These are phyloP conservation scores for Paracamarosporium sp. DNA, from an alignment of 2,329 filamentous ascomycete species.

Conservation along the genomic window DNA sequence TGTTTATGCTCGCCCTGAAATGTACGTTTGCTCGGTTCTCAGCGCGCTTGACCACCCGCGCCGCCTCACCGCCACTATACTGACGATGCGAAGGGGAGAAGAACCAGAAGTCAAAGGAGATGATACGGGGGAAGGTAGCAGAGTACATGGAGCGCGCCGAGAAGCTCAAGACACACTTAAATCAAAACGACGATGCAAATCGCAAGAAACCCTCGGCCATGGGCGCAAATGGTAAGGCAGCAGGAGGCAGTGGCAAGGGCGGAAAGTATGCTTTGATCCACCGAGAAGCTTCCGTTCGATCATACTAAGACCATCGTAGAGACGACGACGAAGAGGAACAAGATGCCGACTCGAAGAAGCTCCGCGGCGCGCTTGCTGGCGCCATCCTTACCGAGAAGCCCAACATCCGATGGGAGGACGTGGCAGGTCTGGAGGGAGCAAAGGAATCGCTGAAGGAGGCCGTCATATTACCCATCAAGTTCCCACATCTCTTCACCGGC, in stretches of 20 bases:
- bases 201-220: conserved; percentile 74
- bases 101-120: conserved; percentile 95
- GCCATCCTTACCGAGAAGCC: conserved; percentile 95
- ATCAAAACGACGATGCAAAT: conserved; percentile 71
- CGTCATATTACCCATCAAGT: conserved; percentile 97
- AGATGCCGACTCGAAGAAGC: conserved; percentile 94
- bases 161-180: conserved; percentile 92
- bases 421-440: conserved; percentile 89
- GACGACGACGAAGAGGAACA: conserved; percentile 70
- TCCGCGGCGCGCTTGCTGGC: conserved; percentile 86
- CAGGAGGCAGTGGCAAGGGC: conserved; percentile 67
- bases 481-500: conserved; percentile 93
- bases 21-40: conserved; percentile 56
- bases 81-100: conserved; percentile 72
- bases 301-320: conserved; percentile 36
- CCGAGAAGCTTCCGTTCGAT: neutral
- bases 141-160: conserved; percentile 99
- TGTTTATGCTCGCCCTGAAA: conserved; percentile 98
- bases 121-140: conserved; percentile 91
- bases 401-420: conserved; percentile 97
- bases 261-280: conserved; percentile 50
- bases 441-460: conserved; percentile 98
- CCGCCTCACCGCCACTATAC: conserved; percentile 11
- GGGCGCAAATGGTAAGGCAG: conserved; percentile 73
- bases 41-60: neutral